Conservation (phyloP, 2,329 filamentous ascomycete genomes). For the Arthrobotrys megalospora region DNA sequence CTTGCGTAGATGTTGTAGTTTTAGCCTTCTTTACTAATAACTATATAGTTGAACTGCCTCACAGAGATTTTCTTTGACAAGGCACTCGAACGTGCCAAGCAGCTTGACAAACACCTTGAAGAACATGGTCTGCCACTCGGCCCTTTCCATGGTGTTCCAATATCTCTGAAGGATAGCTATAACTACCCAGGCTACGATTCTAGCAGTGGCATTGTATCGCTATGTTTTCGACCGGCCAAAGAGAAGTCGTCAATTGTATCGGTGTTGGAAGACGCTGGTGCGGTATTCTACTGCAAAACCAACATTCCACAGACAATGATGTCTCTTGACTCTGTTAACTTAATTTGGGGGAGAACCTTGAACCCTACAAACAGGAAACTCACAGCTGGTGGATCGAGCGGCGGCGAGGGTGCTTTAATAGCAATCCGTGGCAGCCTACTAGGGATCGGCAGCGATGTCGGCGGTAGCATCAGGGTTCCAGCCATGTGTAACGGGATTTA, state of each 20-base stretch:
- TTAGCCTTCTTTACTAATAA: background rate
- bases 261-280: constrained; percentile 74
- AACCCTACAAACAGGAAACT: constrained; percentile 76
- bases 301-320: constrained; percentile 76
- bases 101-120: constrained; percentile 72
- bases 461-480: constrained; percentile 68
- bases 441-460: constrained; percentile 76
- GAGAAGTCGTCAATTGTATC: constrained; percentile 74
- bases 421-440: constrained; percentile 74
- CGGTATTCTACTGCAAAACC: constrained; percentile 79
- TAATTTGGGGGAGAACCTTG: constrained; percentile 75
- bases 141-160: constrained; percentile 75
- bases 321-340: constrained; percentile 74
- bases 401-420: constrained; percentile 76
- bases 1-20: background rate
- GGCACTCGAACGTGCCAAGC: constrained; percentile 70
- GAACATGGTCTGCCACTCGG: constrained; percentile 71
- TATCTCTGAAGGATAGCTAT: constrained; percentile 80
- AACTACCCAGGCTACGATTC: constrained; percentile 75
- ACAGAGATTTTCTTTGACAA: constrained; percentile 73
- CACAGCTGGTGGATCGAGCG: constrained; percentile 76
- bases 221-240: constrained; percentile 74
- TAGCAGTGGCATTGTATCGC: constrained; percentile 76
- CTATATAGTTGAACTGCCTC: constrained; percentile 69
- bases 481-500: constrained; percentile 72